phyloP scores from a whole-genome alignment of 179 eudicot species.

The Spinacia oleracea region DNA sequence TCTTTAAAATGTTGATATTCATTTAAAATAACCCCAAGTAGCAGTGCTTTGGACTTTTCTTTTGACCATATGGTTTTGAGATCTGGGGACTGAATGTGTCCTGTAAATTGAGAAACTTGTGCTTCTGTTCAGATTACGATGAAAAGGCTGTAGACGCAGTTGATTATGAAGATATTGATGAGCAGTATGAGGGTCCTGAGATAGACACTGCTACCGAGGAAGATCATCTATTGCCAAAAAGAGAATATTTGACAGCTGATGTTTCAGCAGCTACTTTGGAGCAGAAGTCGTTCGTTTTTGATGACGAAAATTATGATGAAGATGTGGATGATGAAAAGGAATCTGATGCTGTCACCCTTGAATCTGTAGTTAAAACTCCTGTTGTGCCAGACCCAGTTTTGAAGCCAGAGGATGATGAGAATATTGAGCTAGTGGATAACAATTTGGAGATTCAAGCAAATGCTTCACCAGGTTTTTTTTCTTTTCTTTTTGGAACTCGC shows the following conservation, averaged over 20 bases:
- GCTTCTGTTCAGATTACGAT: slow-evolving; percentile 61
- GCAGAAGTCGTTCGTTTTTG: slow-evolving; percentile 66
- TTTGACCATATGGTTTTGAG: background rate
- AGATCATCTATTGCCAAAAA: slow-evolving; percentile 78
- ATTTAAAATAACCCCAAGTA: background rate
- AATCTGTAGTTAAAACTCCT: slow-evolving; percentile 36
- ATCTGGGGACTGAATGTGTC: background rate
- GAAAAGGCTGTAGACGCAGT: slow-evolving; percentile 96
- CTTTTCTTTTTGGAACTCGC: background rate
- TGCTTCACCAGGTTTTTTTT: slow-evolving; percentile 31
- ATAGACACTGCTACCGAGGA: slow-evolving; percentile 80
- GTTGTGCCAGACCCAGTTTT: slow-evolving; percentile 36
- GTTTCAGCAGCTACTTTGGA: slow-evolving; percentile 44
- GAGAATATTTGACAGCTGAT: slow-evolving; percentile 50
- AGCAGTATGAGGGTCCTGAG: slow-evolving; percentile 99
- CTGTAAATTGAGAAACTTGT: slow-evolving; percentile 3
- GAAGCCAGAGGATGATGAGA: slow-evolving; percentile 25
- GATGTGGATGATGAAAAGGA: slow-evolving; percentile 62
- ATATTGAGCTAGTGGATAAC: slow-evolving; percentile 23
- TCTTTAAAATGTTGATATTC: background rate
- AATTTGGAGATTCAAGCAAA: slow-evolving; percentile 24
- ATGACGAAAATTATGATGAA: slow-evolving; percentile 94
- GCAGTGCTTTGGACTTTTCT: background rate
- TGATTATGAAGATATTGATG: slow-evolving; percentile 97
- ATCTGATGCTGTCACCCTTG: slow-evolving; percentile 38